Conservation (phyloP, 768 basidiomycete species). For the Xerocomellus intermedius region DNA sequence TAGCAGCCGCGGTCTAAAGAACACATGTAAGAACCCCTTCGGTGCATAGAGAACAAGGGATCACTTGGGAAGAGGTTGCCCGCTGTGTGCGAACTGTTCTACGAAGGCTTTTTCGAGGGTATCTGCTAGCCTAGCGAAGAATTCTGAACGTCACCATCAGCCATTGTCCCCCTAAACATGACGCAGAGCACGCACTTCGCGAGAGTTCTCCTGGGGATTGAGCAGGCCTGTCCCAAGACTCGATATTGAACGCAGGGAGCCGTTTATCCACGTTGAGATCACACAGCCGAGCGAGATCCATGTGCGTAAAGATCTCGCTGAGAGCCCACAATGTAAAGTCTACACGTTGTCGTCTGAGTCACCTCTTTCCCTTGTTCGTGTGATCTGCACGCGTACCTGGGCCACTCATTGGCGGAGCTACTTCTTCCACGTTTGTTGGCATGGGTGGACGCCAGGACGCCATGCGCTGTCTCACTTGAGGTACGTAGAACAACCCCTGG, state of each 20-base stretch:
- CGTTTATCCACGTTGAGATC: conserved; percentile 54
- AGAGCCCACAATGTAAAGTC: conserved; percentile 54
- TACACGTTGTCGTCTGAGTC: conserved; percentile 21
- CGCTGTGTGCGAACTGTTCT: conserved; percentile 36
- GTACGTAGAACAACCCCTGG: conserved; percentile 59
- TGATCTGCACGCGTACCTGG: conserved; percentile 35
- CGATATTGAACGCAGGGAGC: conserved; percentile 46
- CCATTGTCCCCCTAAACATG: conserved; percentile 3
- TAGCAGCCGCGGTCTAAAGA: conserved; percentile 42
- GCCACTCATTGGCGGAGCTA: conserved; percentile 30
- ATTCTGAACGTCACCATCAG: conserved; percentile 37
- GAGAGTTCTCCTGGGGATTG: conserved; percentile 44
- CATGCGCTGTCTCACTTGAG: conserved; percentile 57
- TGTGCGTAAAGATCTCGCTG: conserved; percentile 64
- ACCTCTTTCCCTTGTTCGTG: not conserved
- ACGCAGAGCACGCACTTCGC: conserved; percentile 30
- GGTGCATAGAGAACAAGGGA: not conserved
- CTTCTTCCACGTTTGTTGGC: conserved; percentile 16
- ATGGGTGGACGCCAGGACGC: conserved; percentile 37
- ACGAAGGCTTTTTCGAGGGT: conserved; percentile 46
- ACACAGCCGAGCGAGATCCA: conserved; percentile 63
- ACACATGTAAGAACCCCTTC: not conserved
- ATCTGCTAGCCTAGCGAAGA: conserved; percentile 43
- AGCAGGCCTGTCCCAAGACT: conserved; percentile 36
- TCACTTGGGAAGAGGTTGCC: conserved; percentile 34